Percentiles rank a stretch among this genome's conserved stretches.
These are phyloP conservation scores for Candida coquimbonensis DNA, from an alignment of 805 yeast genomes.

Conservation along the genomic window DNA sequence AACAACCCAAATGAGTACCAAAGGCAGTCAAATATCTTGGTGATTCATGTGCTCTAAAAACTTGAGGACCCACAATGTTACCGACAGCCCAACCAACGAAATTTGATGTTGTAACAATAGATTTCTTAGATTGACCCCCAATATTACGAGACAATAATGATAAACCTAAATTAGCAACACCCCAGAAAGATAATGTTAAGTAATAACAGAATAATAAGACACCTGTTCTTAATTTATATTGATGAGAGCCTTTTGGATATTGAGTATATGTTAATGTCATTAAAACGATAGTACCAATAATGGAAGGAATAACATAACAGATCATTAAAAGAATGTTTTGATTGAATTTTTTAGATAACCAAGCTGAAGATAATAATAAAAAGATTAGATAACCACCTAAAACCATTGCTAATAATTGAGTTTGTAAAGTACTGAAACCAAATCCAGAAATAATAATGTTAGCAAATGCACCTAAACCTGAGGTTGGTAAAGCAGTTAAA, in stretches of 20 bases:
- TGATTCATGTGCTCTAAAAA: constrained; percentile 39
- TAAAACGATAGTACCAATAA: constrained; percentile 40
- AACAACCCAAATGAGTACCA: constrained; percentile 6
- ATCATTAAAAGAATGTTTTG: constrained; percentile 15
- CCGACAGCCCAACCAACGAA: constrained; percentile 46
- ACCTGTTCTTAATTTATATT: constrained; percentile 25
- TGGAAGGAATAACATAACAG: constrained; percentile 35
- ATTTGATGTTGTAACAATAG: constrained; percentile 39
- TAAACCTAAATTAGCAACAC: constrained; percentile 39
- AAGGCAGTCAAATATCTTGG: constrained; percentile 34
- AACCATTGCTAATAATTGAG: constrained; percentile 34
- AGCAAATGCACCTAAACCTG: constrained; percentile 47
- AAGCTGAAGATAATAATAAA: constrained; percentile 29
- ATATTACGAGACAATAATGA: constrained; percentile 50
- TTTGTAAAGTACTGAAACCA: constrained; percentile 29
- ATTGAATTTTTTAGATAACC: constrained; percentile 25
- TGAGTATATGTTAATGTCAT: constrained; percentile 19
- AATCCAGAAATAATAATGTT: constrained; percentile 45
- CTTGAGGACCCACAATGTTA: constrained; percentile 52
- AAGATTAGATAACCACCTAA: constrained; percentile 28
- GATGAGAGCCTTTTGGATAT: constrained; percentile 1
- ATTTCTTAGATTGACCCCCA: constrained; percentile 48
- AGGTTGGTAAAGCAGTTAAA: constrained; percentile 41
- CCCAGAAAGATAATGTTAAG: constrained; percentile 43
- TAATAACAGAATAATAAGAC: constrained; percentile 39